Evolutionary conservation across 2,329 filamentous ascomycete genomes (phyloP).

Genomic region (Diaporthe ilicicola): DNA sequence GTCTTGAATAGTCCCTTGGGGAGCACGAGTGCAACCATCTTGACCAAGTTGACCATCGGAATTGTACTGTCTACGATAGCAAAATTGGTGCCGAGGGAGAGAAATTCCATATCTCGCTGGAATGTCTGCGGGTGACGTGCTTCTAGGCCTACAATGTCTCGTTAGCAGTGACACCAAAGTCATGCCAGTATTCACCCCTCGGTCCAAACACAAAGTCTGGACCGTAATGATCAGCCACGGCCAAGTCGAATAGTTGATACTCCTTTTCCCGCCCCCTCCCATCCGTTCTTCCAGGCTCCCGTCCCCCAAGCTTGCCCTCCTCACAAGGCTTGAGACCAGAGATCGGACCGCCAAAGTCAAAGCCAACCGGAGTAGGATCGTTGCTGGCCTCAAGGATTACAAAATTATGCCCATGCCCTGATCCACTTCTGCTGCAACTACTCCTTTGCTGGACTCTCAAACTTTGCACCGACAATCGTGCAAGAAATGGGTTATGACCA

Average conservation of each 20-base stretch:
- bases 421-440: constrained; percentile 1
- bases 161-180: neutral
- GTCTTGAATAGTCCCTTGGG: no score
- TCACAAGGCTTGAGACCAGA: neutral
- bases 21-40: no score
- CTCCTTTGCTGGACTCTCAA: neutral
- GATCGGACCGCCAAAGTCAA: neutral
- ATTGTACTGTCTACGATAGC: no score
- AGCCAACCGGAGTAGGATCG: neutral
- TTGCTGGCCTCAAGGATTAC: neutral
- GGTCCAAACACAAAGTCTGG: constrained; percentile 4
- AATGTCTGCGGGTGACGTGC: no score
- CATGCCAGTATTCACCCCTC: neutral
- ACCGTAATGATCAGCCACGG: neutral
- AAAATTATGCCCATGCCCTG: neutral
- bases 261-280: neutral
- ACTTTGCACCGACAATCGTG: neutral
- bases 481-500: neutral
- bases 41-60: no score
- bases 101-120: no score
- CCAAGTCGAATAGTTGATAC: constrained; percentile 4
- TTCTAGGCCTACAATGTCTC: neutral
- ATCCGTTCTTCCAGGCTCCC: neutral
- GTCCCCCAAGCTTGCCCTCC: neutral
- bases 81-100: no score